A percentile compares a stretch with the other conserved stretches of the same genome.
Evolutionary conservation across 495 filamentous ascomycete genomes (phyloP).

Genomic region (Hyaloscypha bicolor): DNA sequence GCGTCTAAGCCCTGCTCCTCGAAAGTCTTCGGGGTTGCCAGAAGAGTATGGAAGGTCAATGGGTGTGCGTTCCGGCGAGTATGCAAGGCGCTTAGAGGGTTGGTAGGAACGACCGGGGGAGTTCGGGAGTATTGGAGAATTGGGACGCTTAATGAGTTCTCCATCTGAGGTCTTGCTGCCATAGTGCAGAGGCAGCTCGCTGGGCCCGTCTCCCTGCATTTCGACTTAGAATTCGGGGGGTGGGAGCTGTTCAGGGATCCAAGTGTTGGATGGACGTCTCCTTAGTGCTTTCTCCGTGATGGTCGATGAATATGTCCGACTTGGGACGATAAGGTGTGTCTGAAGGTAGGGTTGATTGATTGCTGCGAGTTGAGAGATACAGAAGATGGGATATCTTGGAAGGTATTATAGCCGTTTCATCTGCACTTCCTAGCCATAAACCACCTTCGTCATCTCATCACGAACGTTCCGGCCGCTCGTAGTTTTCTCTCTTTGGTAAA

Average conservation of each 20-base stretch:
- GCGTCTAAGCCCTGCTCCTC: slow-evolving; percentile 22
- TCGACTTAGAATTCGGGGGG: slow-evolving; percentile 11
- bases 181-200: slow-evolving; percentile 21
- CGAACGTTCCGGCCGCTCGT: neutral
- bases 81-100: slow-evolving; percentile 3
- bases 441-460: slow-evolving; percentile 7
- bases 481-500: neutral
- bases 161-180: slow-evolving; percentile 22
- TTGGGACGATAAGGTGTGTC: neutral
- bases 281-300: slow-evolving; percentile 19
- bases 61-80: slow-evolving; percentile 21
- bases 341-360: neutral
- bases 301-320: neutral
- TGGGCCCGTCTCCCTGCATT: slow-evolving; percentile 22
- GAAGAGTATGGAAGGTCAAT: slow-evolving; percentile 7
- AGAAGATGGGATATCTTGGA: slow-evolving; percentile 5
- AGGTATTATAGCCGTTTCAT: slow-evolving; percentile 7
- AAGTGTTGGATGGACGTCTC: slow-evolving; percentile 15
- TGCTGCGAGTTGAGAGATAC: neutral
- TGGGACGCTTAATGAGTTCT: slow-evolving; percentile 20
- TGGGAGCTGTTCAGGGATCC: slow-evolving; percentile 3
- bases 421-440: neutral
- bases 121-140: slow-evolving; percentile 13
- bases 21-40: slow-evolving; percentile 7
- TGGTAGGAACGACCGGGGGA: slow-evolving; percentile 4